A percentile compares a stretch with the other conserved stretches of the same genome.
Conservation (phyloP, 2,329 filamentous ascomycete species). For the Alternaria atra region DNA sequence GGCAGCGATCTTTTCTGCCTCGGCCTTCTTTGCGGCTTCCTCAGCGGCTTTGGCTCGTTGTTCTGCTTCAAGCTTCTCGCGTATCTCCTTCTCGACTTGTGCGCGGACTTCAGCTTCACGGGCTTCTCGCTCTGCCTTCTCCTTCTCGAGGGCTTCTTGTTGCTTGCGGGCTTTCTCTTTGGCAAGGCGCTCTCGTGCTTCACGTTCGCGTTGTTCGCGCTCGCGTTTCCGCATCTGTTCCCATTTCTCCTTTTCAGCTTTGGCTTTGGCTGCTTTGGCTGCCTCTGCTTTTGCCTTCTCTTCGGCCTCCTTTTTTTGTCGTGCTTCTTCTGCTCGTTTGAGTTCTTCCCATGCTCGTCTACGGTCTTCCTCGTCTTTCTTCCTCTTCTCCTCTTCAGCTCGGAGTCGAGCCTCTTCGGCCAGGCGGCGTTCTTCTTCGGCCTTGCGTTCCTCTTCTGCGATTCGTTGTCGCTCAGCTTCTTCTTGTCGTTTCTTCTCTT, state of each 20-base stretch:
- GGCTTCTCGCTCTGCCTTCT: slow-evolving; percentile 49
- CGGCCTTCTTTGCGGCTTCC: slow-evolving; percentile 50
- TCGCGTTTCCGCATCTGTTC: slow-evolving; percentile 60
- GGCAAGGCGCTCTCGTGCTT: slow-evolving; percentile 57
- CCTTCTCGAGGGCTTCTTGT: slow-evolving; percentile 54
- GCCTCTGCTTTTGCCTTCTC: slow-evolving; percentile 60
- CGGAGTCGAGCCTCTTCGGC: slow-evolving; percentile 51
- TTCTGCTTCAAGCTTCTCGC: slow-evolving; percentile 53
- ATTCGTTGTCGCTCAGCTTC: slow-evolving; percentile 66
- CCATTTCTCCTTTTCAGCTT: slow-evolving; percentile 62
- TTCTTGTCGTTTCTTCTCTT: slow-evolving; percentile 47
- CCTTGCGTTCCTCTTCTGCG: slow-evolving; percentile 49
- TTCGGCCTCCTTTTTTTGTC: slow-evolving; percentile 44
- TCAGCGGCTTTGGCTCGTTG: slow-evolving; percentile 50
- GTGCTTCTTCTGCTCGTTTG: slow-evolving; percentile 47
- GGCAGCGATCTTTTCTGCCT: slow-evolving; percentile 46
- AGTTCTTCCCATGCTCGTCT: slow-evolving; percentile 53
- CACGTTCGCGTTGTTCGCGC: slow-evolving; percentile 59
- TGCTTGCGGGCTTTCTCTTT: slow-evolving; percentile 52
- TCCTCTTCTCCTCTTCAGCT: slow-evolving; percentile 57
- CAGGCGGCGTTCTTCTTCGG: slow-evolving; percentile 50
- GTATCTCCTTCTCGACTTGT: slow-evolving; percentile 53
- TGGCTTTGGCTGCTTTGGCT: slow-evolving; percentile 55
- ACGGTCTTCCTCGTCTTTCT: slow-evolving; percentile 56
- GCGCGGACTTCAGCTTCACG: slow-evolving; percentile 49